These are phyloP conservation scores for Solanum lycopersicoides DNA, from an alignment of 257 asterid species.

Conservation along the genomic window DNA sequence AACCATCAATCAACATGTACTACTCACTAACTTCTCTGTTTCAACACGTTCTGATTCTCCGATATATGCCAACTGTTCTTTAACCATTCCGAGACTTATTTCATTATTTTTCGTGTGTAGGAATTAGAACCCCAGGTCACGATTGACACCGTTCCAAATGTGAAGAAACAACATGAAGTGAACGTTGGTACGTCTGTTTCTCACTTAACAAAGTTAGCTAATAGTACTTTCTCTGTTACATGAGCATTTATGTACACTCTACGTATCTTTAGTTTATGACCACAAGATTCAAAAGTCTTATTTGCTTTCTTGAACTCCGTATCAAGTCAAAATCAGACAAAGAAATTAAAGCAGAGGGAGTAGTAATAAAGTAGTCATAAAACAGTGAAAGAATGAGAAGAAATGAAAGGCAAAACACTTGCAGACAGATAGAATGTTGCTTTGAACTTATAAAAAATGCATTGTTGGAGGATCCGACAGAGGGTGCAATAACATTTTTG, in stretches of 20 bases:
- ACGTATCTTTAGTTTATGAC: too few relatives aligned
- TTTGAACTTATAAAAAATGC: not conserved
- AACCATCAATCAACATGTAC: conserved; percentile 71
- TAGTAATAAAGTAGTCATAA: not conserved
- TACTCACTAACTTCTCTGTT: not conserved
- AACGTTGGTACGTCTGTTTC: conserved; percentile 46
- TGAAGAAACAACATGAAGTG: conserved; percentile 54
- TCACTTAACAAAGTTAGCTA: too few relatives aligned
- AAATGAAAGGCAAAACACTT: not conserved
- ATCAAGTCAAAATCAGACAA: too few relatives aligned
- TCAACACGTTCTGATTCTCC: not conserved
- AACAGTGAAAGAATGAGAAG: not conserved
- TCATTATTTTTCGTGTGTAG: not conserved
- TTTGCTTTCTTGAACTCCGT: too few relatives aligned
- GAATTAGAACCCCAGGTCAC: conserved; percentile 17
- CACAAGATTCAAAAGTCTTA: too few relatives aligned
- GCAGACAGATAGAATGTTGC: not conserved
- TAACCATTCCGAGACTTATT: not conserved
- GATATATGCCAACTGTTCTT: not conserved
- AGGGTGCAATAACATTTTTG: not conserved
- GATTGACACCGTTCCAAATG: conserved; percentile 50
- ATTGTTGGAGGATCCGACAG: not conserved
- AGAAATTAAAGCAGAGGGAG: too few relatives aligned
- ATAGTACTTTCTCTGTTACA: too few relatives aligned
- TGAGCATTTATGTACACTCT: too few relatives aligned